Percentiles rank a stretch among this genome's conserved stretches.
Evolutionary conservation across 345 rosid species (phyloP).

Genomic region (Eucalyptus albens): DNA sequence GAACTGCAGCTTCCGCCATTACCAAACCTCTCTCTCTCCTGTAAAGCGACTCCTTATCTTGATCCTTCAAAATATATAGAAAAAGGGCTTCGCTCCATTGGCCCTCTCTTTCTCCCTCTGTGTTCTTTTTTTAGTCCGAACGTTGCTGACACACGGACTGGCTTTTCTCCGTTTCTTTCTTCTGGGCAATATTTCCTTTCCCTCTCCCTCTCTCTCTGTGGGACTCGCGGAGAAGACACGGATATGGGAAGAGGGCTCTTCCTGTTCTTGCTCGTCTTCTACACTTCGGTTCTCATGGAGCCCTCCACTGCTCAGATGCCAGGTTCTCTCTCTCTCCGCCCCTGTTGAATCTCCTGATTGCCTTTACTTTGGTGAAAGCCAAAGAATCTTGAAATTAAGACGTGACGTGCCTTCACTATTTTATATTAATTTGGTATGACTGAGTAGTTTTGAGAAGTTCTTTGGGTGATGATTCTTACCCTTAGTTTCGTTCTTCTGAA

Average conservation of each 20-base stretch:
- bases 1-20: neutral
- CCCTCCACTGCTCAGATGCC: conserved; percentile 47
- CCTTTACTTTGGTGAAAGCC: neutral
- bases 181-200: neutral
- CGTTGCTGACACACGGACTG: neutral
- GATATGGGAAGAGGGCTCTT: conserved; percentile 40
- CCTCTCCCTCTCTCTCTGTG: neutral
- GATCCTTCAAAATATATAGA: neutral
- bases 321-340: conserved; percentile 19
- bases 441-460: neutral
- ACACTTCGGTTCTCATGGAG: conserved; percentile 19
- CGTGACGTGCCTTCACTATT: neutral
- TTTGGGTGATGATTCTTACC: neutral
- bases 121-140: neutral
- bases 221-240: neutral
- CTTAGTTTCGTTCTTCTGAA: neutral
- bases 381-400: neutral
- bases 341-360: neutral
- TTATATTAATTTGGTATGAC: neutral
- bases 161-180: neutral
- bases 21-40: neutral
- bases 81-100: neutral
- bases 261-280: conserved; percentile 4
- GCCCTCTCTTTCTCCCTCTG: neutral
- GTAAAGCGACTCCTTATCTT: neutral